These are phyloP conservation scores for Leccinum boreale DNA, from an alignment of 768 basidiomycete genomes.

Conservation along the genomic window DNA sequence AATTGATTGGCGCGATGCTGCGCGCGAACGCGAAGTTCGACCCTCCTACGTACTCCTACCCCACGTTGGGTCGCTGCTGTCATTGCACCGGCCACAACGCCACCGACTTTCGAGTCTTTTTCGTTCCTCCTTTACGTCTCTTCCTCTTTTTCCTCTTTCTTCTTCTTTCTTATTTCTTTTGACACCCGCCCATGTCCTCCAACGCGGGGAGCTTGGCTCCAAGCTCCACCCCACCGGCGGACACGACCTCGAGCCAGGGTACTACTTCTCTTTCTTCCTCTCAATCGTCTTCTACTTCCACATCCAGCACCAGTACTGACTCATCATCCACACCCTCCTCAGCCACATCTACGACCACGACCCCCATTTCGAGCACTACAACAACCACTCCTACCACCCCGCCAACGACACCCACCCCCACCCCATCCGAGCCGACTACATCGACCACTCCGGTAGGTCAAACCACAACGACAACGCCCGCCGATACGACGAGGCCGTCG, in stretches of 20 bases:
- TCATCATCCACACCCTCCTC: constrained; percentile 2
- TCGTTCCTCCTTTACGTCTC: background rate
- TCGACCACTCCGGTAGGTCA: background rate
- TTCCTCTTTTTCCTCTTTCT: background rate
- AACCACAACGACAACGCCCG: background rate
- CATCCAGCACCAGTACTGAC: constrained; percentile 12
- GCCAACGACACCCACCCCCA: background rate
- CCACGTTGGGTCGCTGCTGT: background rate
- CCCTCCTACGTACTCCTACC: background rate
- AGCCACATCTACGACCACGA: constrained; percentile 1
- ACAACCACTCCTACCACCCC: constrained; percentile 7
- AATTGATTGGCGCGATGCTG: constrained; percentile 1
- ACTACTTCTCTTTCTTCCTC: constrained; percentile 18
- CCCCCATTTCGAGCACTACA: background rate
- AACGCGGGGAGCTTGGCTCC: background rate
- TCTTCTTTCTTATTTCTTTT: background rate
- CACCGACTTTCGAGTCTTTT: background rate
- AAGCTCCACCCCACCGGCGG: background rate
- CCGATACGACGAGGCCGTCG: background rate
- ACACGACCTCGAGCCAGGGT: constrained; percentile 10
- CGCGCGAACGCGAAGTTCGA: background rate
- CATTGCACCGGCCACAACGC: background rate
- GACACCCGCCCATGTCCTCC: constrained; percentile 17
- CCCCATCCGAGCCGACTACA: background rate
- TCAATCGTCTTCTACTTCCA: background rate